Base-by-base conservation (phyloP, 495 filamentous ascomycete species). In the Neurospora sp. region DNA sequence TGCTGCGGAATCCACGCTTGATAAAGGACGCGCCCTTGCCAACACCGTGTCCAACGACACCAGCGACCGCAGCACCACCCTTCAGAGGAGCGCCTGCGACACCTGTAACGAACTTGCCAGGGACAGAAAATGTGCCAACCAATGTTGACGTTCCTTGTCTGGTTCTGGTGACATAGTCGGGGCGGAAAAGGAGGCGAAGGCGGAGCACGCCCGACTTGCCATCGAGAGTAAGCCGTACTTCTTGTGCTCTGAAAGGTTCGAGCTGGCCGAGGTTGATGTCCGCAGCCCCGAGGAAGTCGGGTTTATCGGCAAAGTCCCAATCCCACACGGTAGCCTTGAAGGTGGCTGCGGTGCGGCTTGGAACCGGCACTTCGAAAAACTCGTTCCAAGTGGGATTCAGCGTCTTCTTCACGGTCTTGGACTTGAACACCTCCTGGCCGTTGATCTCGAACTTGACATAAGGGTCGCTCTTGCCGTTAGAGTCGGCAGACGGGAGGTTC, bases 331-430 rank as follows among this genome's bases (percentile, higher is more conserved):
- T 90, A 72, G 94, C 91, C 27, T 87, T 88, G 84, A 98, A 96
- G 14, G 94, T 86, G n/a, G 94, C 91, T 0, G 89, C 94, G 10
- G 93, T 97, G 41, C 96, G 85, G 5, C 93, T 95, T 48, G 90
- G 89, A 77, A 99, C 82, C 5, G 90, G 86, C 6, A 92, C 86
- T 78, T 98, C 96, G 79, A 98, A 98, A 78, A 89, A 91, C 78
- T 99, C 96, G 77, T 98, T 98, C 96, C 96, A 99, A 0, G 90
- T 88, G 10, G 96, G 96, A 75, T 95, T 90, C 12, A 98, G 87
- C 0, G 95, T 98, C 87, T 98, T 99, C 89, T 98, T 98, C 79
- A 95, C 92, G 5, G 90, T 89, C 81, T 97, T 93, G 44, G 94
- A 96, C 84, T 98, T 98, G 87, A 91, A 92, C 18, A 99, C 86